phyloP scores from a whole-genome alignment of 768 basidiomycete genomes.

The Boletellus sp. region DNA sequence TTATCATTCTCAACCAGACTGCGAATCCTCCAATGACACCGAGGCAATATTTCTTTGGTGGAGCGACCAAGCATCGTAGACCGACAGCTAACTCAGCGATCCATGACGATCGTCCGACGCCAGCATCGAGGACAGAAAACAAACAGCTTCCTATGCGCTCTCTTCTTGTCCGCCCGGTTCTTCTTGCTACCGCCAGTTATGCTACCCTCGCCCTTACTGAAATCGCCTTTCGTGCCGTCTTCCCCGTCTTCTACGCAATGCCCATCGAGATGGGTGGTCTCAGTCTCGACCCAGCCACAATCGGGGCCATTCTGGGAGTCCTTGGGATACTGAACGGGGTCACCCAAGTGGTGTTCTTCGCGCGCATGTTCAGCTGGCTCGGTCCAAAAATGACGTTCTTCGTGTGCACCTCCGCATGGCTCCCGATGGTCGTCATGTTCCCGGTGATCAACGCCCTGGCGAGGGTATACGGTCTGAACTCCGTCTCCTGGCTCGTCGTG shows the following conservation, averaged over 20 bases:
- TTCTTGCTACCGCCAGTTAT: conserved; percentile 59
- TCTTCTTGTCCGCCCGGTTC: conserved; percentile 48
- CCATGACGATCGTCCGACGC: neutral
- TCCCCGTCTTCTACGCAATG: conserved; percentile 32
- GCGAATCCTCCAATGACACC: conserved; percentile 11
- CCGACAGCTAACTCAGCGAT: neutral
- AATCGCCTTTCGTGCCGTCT: conserved; percentile 52
- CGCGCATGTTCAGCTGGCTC: conserved; percentile 47
- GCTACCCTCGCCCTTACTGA: conserved; percentile 58
- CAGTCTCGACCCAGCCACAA: conserved; percentile 24
- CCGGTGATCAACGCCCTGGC: conserved; percentile 41
- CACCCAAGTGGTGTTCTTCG: conserved; percentile 61
- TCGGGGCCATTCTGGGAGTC: conserved; percentile 27
- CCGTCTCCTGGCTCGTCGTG: conserved; percentile 47
- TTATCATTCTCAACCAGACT: conserved; percentile 12
- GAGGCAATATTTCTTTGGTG: conserved; percentile 17
- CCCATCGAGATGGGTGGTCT: conserved; percentile 31
- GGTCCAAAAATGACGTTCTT: conserved; percentile 60
- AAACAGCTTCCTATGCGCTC: conserved; percentile 43
- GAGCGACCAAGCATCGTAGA: neutral
- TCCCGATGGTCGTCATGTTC: conserved; percentile 45
- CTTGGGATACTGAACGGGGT: conserved; percentile 34
- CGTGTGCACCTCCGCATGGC: conserved; percentile 40
- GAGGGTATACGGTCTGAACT: conserved; percentile 36
- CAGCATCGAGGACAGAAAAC: neutral